Evolutionary conservation across 176 grass and related monocot species (phyloP).

Genomic region (Aechmea fasciata): DNA sequence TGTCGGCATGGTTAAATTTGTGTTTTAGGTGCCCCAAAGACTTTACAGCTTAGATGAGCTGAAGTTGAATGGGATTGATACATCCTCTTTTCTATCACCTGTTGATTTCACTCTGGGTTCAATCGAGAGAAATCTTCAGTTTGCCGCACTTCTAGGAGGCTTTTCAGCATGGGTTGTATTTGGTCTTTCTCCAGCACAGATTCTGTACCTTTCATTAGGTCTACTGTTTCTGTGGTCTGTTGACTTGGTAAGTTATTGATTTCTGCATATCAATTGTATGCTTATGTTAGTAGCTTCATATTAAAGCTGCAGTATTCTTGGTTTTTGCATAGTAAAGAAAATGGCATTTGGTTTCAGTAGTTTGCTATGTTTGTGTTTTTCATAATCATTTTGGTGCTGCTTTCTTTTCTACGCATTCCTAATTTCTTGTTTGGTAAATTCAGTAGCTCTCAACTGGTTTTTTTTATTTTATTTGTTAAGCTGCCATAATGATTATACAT

Average conservation of each 20-base stretch:
- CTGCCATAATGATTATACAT: conserved; percentile 36
- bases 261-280: background rate
- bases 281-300: too few species aligned
- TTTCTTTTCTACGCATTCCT: background rate
- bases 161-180: conserved; percentile 36
- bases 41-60: conserved; percentile 77
- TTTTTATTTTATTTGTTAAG: conserved; percentile 22
- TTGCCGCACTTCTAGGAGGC: conserved; percentile 50
- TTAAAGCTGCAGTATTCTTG: too few species aligned
- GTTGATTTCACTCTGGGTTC: conserved; percentile 61
- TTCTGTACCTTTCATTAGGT: conserved; percentile 48
- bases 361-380: conserved; percentile 4
- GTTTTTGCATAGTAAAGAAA: background rate
- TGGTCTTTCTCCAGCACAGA: conserved; percentile 54
- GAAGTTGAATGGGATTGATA: conserved; percentile 78
- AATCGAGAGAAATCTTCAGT: conserved; percentile 71
- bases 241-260: conserved; percentile 63
- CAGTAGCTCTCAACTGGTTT: background rate
- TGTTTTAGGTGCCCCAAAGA: conserved; percentile 59
- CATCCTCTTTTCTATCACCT: conserved; percentile 58
- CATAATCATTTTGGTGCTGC: background rate
- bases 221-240: conserved; percentile 68
- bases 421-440: background rate
- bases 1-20: conserved; percentile 15
- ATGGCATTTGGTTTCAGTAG: background rate